Conservation (phyloP, 495 filamentous ascomycete species). For the Annulohypoxylon bovei region DNA sequence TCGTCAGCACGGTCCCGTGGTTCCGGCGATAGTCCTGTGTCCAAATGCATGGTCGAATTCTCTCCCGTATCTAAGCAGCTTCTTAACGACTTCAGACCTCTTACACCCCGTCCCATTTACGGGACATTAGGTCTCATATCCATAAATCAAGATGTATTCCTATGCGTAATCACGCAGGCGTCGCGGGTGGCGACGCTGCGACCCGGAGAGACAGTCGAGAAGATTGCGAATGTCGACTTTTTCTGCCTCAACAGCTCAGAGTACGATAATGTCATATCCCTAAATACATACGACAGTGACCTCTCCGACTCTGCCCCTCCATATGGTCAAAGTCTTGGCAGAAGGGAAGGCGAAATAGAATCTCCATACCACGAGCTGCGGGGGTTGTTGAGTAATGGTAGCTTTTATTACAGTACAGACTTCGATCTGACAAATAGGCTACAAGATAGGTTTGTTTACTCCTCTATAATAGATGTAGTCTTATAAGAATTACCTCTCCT, state of each 20-base stretch:
- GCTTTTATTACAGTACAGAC: slow-evolving; percentile 96
- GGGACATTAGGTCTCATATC: slow-evolving; percentile 93
- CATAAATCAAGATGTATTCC: slow-evolving; percentile 84
- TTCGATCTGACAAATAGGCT: slow-evolving; percentile 95
- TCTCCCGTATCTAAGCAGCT: slow-evolving; percentile 68
- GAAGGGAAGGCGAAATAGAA: slow-evolving; percentile 73
- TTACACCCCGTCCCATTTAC: slow-evolving; percentile 78
- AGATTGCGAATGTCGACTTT: slow-evolving; percentile 88
- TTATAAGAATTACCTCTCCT: background rate
- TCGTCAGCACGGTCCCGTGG: slow-evolving; percentile 52
- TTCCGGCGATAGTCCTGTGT: slow-evolving; percentile 49
- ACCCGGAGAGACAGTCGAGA: slow-evolving; percentile 87
- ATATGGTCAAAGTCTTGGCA: slow-evolving; percentile 67
- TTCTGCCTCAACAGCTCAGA: slow-evolving; percentile 86
- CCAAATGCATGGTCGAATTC: slow-evolving; percentile 91
- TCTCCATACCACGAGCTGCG: slow-evolving; percentile 90
- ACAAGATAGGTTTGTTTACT: slow-evolving; percentile 79
- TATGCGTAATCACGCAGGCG: slow-evolving; percentile 87
- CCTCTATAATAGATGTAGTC: background rate
- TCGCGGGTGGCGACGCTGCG: slow-evolving; percentile 81
- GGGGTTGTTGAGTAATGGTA: slow-evolving; percentile 92
- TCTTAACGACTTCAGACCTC: slow-evolving; percentile 74
- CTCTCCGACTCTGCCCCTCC: slow-evolving; percentile 57
- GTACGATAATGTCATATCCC: slow-evolving; percentile 78
- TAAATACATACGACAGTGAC: slow-evolving; percentile 61